Base-by-base conservation (phyloP, 306 rosid species). In the Castanea mollissima region DNA sequence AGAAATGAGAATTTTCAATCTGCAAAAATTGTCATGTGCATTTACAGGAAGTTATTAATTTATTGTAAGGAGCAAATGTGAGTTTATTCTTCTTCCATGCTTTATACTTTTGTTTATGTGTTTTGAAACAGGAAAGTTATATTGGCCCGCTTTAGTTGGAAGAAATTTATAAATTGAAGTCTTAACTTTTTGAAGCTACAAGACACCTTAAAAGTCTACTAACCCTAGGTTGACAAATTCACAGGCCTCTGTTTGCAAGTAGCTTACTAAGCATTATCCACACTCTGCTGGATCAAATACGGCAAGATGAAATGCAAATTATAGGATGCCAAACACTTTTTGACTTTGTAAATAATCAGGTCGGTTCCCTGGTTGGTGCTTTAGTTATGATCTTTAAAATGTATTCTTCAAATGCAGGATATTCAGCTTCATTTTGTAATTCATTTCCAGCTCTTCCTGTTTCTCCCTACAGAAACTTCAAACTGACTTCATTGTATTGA, bases 51-150 rank as follows among this genome's bases (percentile, higher is more conserved):
- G 83, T 83, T 96, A 82, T 65, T 93, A 82, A 72, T 77, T 80
- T 88, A 96, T 74, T 96, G 99, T 84, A 93, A 86, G 87, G 98
- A 90, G 81, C 98, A 93, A 82, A 89, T 96, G 99, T 96, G 86
- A 89, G 99, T 87, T 76, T 79, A 29, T 76, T 60, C 81, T 55
- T 85, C 10, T 76, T 52, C 78, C 58, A 49, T 81, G 71, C 38
- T 74, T 74, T 60, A n/a, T 38, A 63, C 34, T 62, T 35, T 23
- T 75, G 75, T 77, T 54, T 51, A 49, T 54, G 71, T n/a, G 55
- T 69, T 51, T 25, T 21, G 20, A 71, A 49, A 23, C 6, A 46
- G 32, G 49, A 27, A 41, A 46, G 9, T 71, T 12, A 23, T 13
- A 49, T 21, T 71, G 75, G 71, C 35, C 29, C 2, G 29, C 16